phyloP scores from a whole-genome alignment of 352 stramenopile species.

The Phytophthora syringae region DNA sequence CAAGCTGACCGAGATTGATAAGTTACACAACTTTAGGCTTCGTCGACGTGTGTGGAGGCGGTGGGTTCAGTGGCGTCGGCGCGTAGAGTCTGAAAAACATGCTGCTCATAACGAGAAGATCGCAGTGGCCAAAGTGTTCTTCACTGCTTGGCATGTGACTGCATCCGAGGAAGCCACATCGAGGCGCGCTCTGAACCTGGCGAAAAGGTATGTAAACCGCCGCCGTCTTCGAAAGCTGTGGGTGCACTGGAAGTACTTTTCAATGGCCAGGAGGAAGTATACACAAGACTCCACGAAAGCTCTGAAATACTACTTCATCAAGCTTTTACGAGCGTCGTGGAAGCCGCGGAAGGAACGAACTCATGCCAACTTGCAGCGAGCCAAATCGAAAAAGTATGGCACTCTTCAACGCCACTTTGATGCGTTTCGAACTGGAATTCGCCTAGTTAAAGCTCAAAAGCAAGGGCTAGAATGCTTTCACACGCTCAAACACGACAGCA shows the following conservation, averaged over 20 bases:
- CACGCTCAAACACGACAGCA: conserved; percentile 39
- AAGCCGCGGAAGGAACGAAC: conserved; percentile 50
- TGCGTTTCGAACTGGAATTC: conserved; percentile 49
- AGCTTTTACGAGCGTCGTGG: conserved; percentile 68
- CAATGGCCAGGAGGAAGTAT: conserved; percentile 67
- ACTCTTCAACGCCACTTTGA: conserved; percentile 59
- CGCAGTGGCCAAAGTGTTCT: conserved; percentile 31
- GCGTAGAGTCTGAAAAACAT: conserved; percentile 27
- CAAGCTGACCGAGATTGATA: conserved; percentile 33
- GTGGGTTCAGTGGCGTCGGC: conserved; percentile 37
- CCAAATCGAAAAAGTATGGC: conserved; percentile 57
- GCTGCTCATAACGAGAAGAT: conserved; percentile 29
- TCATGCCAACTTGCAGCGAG: conserved; percentile 42
- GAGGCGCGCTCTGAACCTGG: conserved; percentile 56
- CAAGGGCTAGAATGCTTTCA: conserved; percentile 26
- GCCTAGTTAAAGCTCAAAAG: conserved; percentile 27
- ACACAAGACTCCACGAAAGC: conserved; percentile 74
- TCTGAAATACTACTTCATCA: conserved; percentile 79
- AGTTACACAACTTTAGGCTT: conserved; percentile 28
- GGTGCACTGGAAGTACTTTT: conserved; percentile 84
- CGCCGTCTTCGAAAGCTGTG: conserved; percentile 70
- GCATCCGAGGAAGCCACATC: conserved; percentile 42
- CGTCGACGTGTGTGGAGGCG: conserved; percentile 39
- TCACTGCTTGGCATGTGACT: conserved; percentile 51
- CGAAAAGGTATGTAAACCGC: conserved; percentile 68